These are phyloP conservation scores for Miscanthus sacchariflorus DNA, from an alignment of 202 grass and related monocot species.

Conservation along the genomic window DNA sequence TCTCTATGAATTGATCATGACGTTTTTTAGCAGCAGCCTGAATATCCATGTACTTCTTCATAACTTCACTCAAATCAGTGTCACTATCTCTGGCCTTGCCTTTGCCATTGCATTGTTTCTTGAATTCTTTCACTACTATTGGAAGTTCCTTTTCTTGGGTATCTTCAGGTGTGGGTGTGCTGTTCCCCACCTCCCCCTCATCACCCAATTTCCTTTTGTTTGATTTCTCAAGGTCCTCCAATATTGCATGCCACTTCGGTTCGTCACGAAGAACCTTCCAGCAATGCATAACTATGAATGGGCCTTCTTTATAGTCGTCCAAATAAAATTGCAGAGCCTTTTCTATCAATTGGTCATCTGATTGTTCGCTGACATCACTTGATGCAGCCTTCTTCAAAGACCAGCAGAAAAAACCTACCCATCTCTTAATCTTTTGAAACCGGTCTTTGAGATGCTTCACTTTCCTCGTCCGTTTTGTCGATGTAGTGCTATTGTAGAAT, in stretches of 20 bases:
- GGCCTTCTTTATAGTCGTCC: conserved; percentile 36
- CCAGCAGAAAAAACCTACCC: conserved; percentile 24
- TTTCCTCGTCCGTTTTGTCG: conserved; percentile 19
- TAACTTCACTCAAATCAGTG: conserved; percentile 1
- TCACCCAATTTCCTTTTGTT: conserved; percentile 38
- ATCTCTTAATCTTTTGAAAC: conserved; percentile 42
- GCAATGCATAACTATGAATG: conserved; percentile 28
- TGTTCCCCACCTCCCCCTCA: conserved; percentile 28
- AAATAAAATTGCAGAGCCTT: conserved; percentile 28
- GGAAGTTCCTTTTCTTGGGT: conserved; percentile 17
- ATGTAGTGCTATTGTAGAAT: conserved; percentile 13
- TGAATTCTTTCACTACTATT: background rate
- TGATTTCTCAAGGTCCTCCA: conserved; percentile 38
- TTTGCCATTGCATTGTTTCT: conserved; percentile 40
- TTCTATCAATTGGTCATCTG: conserved; percentile 36
- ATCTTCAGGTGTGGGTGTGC: conserved; percentile 19
- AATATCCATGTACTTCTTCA: conserved; percentile 39
- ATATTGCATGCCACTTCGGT: conserved; percentile 17
- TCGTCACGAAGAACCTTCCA: conserved; percentile 38
- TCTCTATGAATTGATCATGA: conserved; percentile 16
- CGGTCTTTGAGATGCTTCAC: conserved; percentile 42
- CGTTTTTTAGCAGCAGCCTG: conserved; percentile 28
- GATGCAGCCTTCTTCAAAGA: conserved; percentile 38
- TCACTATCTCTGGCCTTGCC: background rate
- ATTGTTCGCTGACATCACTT: background rate